Evolutionary conservation across 1,284 basidiomycete genomes (phyloP), one percentile per base, ranked within the genome.

Genomic region (Meira nashicola): DNA sequence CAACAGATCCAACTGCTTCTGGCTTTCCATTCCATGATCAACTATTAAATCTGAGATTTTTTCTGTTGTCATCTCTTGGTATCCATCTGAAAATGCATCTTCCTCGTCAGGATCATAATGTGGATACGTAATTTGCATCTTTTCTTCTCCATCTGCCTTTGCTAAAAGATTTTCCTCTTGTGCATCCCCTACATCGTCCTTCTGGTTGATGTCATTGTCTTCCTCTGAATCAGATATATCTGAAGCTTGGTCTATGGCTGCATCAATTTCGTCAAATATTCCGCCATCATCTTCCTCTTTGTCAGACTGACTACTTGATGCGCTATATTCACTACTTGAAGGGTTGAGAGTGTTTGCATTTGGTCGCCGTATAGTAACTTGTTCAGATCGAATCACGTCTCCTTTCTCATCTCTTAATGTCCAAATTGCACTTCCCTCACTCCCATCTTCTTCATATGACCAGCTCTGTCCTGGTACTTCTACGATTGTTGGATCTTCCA

Each of bases 221-320:
- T 28, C 50, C 14, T 53, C 50, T 12, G 50, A 39, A 53, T 39
- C 37, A 15, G 48, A 38, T 2, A 39, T n/a, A 37, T 39, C 17
- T n/a, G 12, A 33, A n/a, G 50, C 39, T 38, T 53, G 23, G 17
- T 41, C 37, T 17, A 53, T 41, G 15, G 50, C 50, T 23, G 61
- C 64, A 7, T 60, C 63, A 33, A 63, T 63, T 12, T 68, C 64
- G 5, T 63, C 64, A 19, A 68, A 62, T 15, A 59, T 61, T 11
- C 58, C 54, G 12, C 69, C 75, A 23, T 62, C 67, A 8, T 58
- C 65, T 6, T 77, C 74, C 49, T 75, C 73, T 41, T 88, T 86
- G 65, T 90, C 89, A 4, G 28, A 4, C 28, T 33, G 3, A 33
- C 28, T 33, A 33, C 28, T 33, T 33, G 46, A 48, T 25, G 17